These are phyloP conservation scores for Phytophthora sp. DNA, from an alignment of 352 stramenopile genomes.

Conservation along the genomic window DNA sequence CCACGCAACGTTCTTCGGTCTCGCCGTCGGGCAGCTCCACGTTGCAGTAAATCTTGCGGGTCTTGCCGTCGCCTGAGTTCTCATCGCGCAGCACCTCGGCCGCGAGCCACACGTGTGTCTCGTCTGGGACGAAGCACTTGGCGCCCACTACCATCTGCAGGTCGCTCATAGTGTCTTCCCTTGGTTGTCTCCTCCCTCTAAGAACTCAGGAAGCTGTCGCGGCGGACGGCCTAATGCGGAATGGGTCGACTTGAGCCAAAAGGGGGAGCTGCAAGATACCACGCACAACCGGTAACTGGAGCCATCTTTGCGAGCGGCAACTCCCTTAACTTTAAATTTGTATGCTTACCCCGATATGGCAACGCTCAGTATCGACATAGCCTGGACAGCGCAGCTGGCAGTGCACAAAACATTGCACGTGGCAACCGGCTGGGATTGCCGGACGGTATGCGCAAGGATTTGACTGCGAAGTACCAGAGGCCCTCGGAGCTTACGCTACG, in stretches of 20 bases:
- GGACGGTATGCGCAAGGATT: slow-evolving; percentile 25
- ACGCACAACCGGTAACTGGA: slow-evolving; percentile 28
- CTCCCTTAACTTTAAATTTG: slow-evolving; percentile 1
- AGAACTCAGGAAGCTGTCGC: slow-evolving; percentile 23
- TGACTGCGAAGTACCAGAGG: slow-evolving; percentile 13
- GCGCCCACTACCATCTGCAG: slow-evolving; percentile 70
- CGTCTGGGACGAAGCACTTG: slow-evolving; percentile 89
- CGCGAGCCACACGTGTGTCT: slow-evolving; percentile 85
- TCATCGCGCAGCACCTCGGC: slow-evolving; percentile 79
- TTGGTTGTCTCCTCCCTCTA: not conserved
- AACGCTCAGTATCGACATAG: slow-evolving; percentile 35
- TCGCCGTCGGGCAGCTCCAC: slow-evolving; percentile 57
- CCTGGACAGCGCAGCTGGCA: slow-evolving; percentile 29
- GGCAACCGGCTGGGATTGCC: slow-evolving; percentile 22
- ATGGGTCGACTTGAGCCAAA: slow-evolving; percentile 25
- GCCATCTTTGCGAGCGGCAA: slow-evolving; percentile 30
- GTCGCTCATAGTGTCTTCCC: slow-evolving; percentile 40
- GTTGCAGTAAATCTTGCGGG: slow-evolving; percentile 69
- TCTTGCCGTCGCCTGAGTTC: slow-evolving; percentile 61
- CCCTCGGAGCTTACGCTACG: not conserved
- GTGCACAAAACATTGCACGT: not conserved
- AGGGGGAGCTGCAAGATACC: slow-evolving; percentile 30
- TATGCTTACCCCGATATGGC: slow-evolving; percentile 16
- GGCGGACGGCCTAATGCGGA: slow-evolving; percentile 28
- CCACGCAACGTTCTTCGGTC: slow-evolving; percentile 69